Percentiles rank a stretch among this genome's conserved stretches.
Conservation (phyloP, 345 rosid species). For the Jatropha curcas region DNA sequence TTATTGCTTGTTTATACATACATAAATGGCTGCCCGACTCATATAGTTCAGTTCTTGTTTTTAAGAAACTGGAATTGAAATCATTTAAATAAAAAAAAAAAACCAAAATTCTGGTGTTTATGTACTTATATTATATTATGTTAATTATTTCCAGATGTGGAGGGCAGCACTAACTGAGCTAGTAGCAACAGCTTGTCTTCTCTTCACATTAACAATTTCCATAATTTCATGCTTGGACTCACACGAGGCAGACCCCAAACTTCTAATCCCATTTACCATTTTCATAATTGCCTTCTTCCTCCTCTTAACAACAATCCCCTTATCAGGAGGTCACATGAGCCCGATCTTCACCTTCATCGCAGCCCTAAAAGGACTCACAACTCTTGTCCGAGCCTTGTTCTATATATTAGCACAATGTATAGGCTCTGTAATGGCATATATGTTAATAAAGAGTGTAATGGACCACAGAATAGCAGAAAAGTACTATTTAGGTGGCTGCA, state of each 20-base stretch:
- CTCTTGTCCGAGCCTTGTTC: conserved; percentile 36
- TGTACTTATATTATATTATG: neutral
- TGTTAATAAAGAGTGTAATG: conserved; percentile 33
- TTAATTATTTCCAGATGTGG: conserved; percentile 45
- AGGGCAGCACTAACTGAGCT: conserved; percentile 45
- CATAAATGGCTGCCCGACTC: too few species aligned
- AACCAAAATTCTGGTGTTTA: neutral
- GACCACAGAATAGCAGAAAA: conserved; percentile 23
- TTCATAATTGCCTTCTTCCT: conserved; percentile 32
- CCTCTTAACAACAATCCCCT: conserved; percentile 40
- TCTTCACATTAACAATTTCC: conserved; percentile 41
- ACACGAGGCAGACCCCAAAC: conserved; percentile 15
- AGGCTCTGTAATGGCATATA: conserved; percentile 34
- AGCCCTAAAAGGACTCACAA: conserved; percentile 36
- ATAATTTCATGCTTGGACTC: conserved; percentile 27
- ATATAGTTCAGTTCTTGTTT: too few species aligned
- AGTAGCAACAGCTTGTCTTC: conserved; percentile 46
- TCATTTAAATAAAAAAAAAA: too few species aligned
- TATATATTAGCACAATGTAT: conserved; percentile 50
- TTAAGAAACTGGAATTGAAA: too few species aligned
- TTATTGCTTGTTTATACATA: too few species aligned
- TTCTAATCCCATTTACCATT: conserved; percentile 41
- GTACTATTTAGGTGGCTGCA: conserved; percentile 54
- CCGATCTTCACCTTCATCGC: conserved; percentile 45
- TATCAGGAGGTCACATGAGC: conserved; percentile 53